These are phyloP conservation scores for Hypericum perforatum DNA, from an alignment of 345 rosid genomes.

Conservation along the genomic window DNA sequence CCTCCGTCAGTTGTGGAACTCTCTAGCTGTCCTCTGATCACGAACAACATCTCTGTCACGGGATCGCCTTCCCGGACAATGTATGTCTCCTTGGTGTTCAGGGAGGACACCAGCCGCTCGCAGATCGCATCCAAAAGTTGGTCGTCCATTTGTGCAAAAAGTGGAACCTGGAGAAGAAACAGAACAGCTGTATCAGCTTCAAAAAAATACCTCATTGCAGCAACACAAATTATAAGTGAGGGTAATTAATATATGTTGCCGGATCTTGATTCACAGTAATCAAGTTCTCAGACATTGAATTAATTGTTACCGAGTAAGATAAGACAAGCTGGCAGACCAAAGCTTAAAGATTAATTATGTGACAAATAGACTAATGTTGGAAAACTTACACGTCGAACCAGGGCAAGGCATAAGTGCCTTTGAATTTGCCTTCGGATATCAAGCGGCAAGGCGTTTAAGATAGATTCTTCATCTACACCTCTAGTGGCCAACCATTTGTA, in stretches of 20 bases:
- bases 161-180: constrained; percentile 47
- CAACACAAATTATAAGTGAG: too few relatives aligned
- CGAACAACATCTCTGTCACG: constrained; percentile 78
- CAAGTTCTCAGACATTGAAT: too few relatives aligned
- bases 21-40: constrained; percentile 77
- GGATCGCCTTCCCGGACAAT: constrained; percentile 79
- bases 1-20: constrained; percentile 89
- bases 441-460: constrained; percentile 52
- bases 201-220: too few relatives aligned
- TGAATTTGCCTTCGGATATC: constrained; percentile 75
- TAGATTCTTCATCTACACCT: constrained; percentile 78
- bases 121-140: constrained; percentile 82
- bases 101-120: constrained; percentile 63
- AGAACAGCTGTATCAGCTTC: not conserved
- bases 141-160: constrained; percentile 80
- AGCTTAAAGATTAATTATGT: too few relatives aligned
- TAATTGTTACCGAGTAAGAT: too few relatives aligned
- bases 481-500: constrained; percentile 77
- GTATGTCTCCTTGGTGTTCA: constrained; percentile 55
- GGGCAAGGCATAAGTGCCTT: constrained; percentile 70
- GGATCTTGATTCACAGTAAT: too few relatives aligned
- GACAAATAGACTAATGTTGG: too few relatives aligned
- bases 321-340: too few relatives aligned
- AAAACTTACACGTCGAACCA: constrained; percentile 70
- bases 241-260: too few relatives aligned